Evolutionary conservation across 164 flowering plant species (phyloP).

Genomic region (Vitis rupestris): DNA sequence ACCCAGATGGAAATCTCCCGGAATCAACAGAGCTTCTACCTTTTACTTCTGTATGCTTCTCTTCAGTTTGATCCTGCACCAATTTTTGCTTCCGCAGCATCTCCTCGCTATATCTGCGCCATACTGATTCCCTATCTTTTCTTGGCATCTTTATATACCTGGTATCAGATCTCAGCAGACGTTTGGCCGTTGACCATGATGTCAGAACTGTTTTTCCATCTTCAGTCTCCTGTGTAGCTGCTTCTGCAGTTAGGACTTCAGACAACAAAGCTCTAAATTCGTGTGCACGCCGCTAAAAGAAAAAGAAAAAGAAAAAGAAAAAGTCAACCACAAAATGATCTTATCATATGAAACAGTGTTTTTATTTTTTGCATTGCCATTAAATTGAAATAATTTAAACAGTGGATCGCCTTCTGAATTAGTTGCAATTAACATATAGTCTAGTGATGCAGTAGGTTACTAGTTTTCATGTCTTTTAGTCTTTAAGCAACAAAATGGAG

Average conservation of each 20-base stretch:
- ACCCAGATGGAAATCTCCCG: conserved; percentile 28
- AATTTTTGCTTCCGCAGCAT: conserved; percentile 56
- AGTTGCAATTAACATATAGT: too few species aligned
- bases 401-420: too few species aligned
- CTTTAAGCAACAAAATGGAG: too few species aligned
- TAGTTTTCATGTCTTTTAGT: too few species aligned
- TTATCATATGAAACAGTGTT: background rate
- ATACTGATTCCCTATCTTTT: conserved; percentile 80
- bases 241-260: conserved; percentile 71
- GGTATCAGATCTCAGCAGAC: conserved; percentile 60
- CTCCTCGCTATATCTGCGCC: conserved; percentile 81
- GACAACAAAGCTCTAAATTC: conserved; percentile 67
- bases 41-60: conserved; percentile 39
- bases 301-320: background rate
- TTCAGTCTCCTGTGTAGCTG: conserved; percentile 60
- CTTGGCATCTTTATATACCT: conserved; percentile 82
- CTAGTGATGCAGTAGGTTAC: too few species aligned
- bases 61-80: conserved; percentile 39
- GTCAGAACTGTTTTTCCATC: conserved; percentile 75
- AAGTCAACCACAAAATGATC: background rate
- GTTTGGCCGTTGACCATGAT: conserved; percentile 95
- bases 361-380: background rate
- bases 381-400: too few species aligned
- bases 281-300: conserved; percentile 55
- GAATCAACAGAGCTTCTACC: conserved; percentile 41